phyloP scores from a whole-genome alignment of 2,329 filamentous ascomycete species.

The Penicillium italicum region DNA sequence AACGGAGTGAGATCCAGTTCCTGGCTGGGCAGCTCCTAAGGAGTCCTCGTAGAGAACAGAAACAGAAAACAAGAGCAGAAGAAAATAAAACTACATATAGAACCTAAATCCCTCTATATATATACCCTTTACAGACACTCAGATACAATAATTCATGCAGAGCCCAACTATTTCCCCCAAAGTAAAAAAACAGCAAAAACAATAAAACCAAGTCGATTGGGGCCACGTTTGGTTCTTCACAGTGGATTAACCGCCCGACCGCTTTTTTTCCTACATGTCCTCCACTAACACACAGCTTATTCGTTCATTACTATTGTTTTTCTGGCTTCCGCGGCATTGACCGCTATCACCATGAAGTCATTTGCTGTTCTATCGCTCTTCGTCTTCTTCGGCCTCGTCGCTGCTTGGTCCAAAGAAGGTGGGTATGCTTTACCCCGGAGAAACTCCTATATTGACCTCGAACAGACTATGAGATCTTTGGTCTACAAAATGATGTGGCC shows the following conservation, averaged over 20 bases:
- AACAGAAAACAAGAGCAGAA: too few species aligned
- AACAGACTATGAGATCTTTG: conserved; percentile 94
- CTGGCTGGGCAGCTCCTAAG: background rate
- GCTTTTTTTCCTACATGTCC: conserved; percentile 11
- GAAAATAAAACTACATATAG: background rate
- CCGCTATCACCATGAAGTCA: conserved; percentile 60
- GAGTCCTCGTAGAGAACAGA: background rate
- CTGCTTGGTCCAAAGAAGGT: conserved; percentile 87
- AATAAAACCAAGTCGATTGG: conserved; percentile 16
- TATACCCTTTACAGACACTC: background rate
- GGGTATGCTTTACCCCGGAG: conserved; percentile 24
- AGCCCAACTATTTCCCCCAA: background rate
- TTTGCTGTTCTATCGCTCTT: conserved; percentile 63
- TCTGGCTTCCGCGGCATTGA: conserved; percentile 24
- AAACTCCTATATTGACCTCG: background rate
- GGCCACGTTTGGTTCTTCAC: conserved; percentile 14
- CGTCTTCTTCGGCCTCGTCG: conserved; percentile 63
- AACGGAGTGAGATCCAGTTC: background rate
- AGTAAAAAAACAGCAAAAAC: background rate
- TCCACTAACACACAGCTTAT: conserved; percentile 7
- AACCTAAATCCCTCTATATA: background rate
- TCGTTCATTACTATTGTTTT: conserved; percentile 6
- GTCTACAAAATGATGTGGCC: conserved; percentile 80
- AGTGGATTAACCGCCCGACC: conserved; percentile 11
- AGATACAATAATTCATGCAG: background rate